Conservation (phyloP, 2,329 filamentous ascomycete genomes). For the Paracoccidioides lutzii region DNA sequence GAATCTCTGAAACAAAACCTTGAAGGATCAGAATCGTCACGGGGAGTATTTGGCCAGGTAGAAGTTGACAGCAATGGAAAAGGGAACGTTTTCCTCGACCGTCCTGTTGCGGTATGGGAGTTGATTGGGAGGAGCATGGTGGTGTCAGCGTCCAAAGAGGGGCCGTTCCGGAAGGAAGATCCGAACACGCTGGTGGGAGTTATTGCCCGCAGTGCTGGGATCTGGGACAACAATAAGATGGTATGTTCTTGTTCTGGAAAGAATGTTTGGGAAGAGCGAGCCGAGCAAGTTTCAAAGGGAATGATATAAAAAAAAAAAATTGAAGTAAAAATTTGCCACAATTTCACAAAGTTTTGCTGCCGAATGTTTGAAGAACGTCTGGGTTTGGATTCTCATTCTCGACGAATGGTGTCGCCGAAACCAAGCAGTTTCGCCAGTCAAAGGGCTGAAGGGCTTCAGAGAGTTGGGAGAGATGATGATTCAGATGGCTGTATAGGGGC, state of each 20-base stretch:
- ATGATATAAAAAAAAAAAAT: slow-evolving; percentile 53
- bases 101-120: slow-evolving; percentile 82
- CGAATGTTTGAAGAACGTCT: neutral
- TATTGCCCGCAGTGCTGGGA: slow-evolving; percentile 87
- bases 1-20: slow-evolving; percentile 37
- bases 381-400: neutral
- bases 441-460: neutral
- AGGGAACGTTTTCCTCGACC: slow-evolving; percentile 69
- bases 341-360: neutral
- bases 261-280: slow-evolving; percentile 93
- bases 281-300: slow-evolving; percentile 75
- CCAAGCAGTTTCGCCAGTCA: neutral
- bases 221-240: slow-evolving; percentile 98
- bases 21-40: slow-evolving; percentile 31
- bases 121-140: slow-evolving; percentile 89
- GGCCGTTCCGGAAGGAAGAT: slow-evolving; percentile 55
- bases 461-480: neutral
- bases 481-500: neutral
- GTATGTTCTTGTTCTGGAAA: slow-evolving; percentile 97
- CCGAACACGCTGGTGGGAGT: slow-evolving; percentile 80
- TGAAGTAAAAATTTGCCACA: neutral
- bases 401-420: neutral
- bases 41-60: slow-evolving; percentile 60
- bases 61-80: slow-evolving; percentile 62
- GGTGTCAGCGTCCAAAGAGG: slow-evolving; percentile 56